Evolutionary conservation across 257 asterid genomes (phyloP).

Genomic region (Primulina eburnea): DNA sequence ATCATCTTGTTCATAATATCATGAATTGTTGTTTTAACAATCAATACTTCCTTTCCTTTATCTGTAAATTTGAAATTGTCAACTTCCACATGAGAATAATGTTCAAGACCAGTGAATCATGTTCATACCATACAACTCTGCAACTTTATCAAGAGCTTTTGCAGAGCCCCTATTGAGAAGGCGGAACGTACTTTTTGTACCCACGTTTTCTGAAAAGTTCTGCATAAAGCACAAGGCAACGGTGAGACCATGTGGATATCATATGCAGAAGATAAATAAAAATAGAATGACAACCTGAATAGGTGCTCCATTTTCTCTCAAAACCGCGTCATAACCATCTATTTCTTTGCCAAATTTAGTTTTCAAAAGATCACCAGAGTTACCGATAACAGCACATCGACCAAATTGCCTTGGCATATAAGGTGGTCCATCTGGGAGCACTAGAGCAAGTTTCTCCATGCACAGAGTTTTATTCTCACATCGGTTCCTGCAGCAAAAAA

Average conservation of each 20-base stretch:
- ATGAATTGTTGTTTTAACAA: conserved; percentile 90
- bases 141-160: conserved; percentile 98
- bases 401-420: conserved; percentile 72
- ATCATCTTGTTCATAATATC: conserved; percentile 98
- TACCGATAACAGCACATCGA: conserved; percentile 95
- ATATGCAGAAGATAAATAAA: conserved; percentile 15
- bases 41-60: conserved; percentile 84
- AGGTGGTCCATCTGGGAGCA: conserved; percentile 85
- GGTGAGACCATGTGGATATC: conserved; percentile 17
- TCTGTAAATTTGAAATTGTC: conserved; percentile 45
- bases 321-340: conserved; percentile 73
- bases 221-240: conserved; percentile 35
- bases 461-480: conserved; percentile 83
- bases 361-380: conserved; percentile 92
- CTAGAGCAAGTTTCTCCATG: conserved; percentile 86
- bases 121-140: conserved; percentile 84
- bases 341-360: conserved; percentile 90
- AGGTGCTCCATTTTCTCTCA: conserved; percentile 98
- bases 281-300: conserved; percentile 55
- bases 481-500: conserved; percentile 56
- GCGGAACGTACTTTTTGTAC: conserved; percentile 90
- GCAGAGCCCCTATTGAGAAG: conserved; percentile 99
- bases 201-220: conserved; percentile 86
- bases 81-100: conserved; percentile 25
- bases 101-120: conserved; percentile 26